Evolutionary conservation across 768 basidiomycete genomes (phyloP), one percentile per base, ranked within the genome.

Genomic region (Strobilomyces confusus): DNA sequence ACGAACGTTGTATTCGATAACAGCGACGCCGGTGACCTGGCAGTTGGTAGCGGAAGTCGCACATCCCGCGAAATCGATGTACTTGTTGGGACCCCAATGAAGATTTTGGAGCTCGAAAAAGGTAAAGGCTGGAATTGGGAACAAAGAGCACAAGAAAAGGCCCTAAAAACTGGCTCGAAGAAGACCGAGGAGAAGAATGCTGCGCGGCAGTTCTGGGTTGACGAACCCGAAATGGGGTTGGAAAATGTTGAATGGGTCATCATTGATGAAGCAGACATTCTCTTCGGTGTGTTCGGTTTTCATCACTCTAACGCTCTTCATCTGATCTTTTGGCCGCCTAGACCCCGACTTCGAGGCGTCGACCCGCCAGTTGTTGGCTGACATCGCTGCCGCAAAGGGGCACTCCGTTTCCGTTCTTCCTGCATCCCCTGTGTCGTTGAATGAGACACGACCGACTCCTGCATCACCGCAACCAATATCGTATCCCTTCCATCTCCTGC

Each of bases 241-340:
- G 77, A 77, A 48, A 78, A 82, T 45, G 73, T 95, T 1, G 91
- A 95, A 62, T 95, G 92, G 92, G 86, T 95, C 7, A 76, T 95
- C 4, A 74, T 95, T 1, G 94, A 97, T 56, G 93, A 97, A 64
- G 93, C 94, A 0, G 94, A 95, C 65, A 82, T 97, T 45, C 73
- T 95, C 13, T 86, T 95, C 49, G 91, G 93, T 90, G 58, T 46
- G 80, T 69, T 41, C 9, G 3, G 30, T 30, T 12, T 22, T 19
- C 20, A 7, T 34, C 25, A 5, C 30, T 37, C 25, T 41, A n/a
- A 17, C 33, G 13, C 13, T 30, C 34, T 46, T 25, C 11, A 34
- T 11, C 36, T 49, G 34, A 48, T 49, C 54, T 25, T 48, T 44
- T 34, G 44, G 25, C 37, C 4, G 15, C 26, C 6, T 58, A 95